These are phyloP conservation scores for Cyathus striatus DNA, from an alignment of 768 basidiomycete genomes.

Conservation along the genomic window DNA sequence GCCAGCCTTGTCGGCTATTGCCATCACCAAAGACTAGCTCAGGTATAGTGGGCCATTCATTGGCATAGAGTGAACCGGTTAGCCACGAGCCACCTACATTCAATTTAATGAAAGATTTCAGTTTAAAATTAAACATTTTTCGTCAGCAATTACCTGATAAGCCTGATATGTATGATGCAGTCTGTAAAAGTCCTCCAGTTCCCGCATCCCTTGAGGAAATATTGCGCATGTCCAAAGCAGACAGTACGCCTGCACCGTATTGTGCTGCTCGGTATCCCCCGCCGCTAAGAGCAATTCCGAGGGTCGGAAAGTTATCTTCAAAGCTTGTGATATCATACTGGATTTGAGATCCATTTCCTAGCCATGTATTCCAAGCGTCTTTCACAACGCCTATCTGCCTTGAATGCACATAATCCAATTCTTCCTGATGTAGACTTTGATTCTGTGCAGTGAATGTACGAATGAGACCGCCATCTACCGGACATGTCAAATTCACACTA, in stretches of 20 bases:
- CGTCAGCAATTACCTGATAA: not conserved
- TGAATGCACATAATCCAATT: not conserved
- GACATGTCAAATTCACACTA: not conserved
- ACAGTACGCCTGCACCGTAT: not conserved
- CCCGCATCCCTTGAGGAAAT: not conserved
- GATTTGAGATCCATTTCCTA: not conserved
- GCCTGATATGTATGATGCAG: not conserved
- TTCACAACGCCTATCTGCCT: not conserved
- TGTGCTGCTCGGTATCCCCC: not conserved
- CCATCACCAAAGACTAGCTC: not conserved
- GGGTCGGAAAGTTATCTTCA: not conserved
- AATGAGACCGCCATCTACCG: not conserved
- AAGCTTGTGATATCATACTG: not conserved
- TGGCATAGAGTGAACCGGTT: not conserved
- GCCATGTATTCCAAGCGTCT: not conserved
- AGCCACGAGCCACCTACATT: not conserved
- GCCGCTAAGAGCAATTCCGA: not conserved
- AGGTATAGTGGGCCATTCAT: not conserved
- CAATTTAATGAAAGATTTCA: not conserved
- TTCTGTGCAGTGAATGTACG: not conserved
- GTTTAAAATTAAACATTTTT: not conserved
- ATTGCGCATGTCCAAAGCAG: not conserved
- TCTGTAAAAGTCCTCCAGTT: not conserved
- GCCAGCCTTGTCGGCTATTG: not conserved
- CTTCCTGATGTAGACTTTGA: not conserved